Conservation (phyloP, 306 rosid species). For the Nissolia schottii region DNA sequence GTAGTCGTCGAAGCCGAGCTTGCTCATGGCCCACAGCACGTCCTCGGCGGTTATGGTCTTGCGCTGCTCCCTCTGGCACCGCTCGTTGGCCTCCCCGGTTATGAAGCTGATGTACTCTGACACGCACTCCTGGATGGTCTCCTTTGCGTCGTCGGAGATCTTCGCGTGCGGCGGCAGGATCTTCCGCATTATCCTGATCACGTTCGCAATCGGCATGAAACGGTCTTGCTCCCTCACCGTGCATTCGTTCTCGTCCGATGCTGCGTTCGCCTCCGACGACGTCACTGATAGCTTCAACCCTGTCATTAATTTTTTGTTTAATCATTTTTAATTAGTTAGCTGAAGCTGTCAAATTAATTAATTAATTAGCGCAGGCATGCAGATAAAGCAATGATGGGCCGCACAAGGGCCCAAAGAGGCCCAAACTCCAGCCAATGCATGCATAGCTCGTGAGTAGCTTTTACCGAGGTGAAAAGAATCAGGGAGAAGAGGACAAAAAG, state of each 20-base stretch:
- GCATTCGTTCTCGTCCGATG: constrained; percentile 53
- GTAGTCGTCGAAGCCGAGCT: constrained; percentile 86
- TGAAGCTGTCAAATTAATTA: not conserved
- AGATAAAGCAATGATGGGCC: too few relatives aligned
- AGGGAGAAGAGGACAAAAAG: constrained; percentile 25
- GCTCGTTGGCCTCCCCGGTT: constrained; percentile 83
- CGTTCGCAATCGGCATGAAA: constrained; percentile 93
- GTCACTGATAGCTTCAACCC: constrained; percentile 49
- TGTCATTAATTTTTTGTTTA: not conserved
- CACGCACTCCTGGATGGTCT: constrained; percentile 82
- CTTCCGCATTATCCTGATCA: constrained; percentile 85
- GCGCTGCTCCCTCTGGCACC: constrained; percentile 83
- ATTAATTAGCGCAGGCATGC: not conserved
- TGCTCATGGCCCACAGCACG: constrained; percentile 89
- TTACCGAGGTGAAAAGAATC: constrained; percentile 3
- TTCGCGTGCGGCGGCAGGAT: constrained; percentile 76
- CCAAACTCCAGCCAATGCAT: too few relatives aligned
- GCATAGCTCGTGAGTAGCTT: not conserved
- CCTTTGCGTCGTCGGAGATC: constrained; percentile 78
- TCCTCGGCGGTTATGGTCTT: constrained; percentile 88
- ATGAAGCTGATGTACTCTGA: constrained; percentile 87
- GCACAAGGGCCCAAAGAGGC: not conserved
- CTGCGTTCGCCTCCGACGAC: constrained; percentile 26
- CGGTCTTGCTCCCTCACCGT: constrained; percentile 80
- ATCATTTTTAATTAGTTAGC: too few relatives aligned